These are phyloP conservation scores for Vicia villosa DNA, from an alignment of 306 rosid species.

Conservation along the genomic window DNA sequence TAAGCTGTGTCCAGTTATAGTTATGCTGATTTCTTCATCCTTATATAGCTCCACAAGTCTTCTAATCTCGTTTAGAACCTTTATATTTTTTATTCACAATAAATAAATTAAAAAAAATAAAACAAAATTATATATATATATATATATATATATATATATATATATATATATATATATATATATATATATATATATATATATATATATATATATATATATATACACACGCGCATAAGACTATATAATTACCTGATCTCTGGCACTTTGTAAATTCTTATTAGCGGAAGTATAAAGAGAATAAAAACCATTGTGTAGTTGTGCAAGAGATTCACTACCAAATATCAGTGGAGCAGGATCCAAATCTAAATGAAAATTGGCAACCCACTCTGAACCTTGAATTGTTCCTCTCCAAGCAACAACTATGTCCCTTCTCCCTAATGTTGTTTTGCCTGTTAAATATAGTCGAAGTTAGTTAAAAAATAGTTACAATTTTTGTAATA, in stretches of 20 bases:
- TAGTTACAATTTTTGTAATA: too few relatives aligned
- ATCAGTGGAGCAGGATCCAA: constrained; percentile 47
- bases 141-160: too few relatives aligned
- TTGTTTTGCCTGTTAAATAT: constrained; percentile 41
- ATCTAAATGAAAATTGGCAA: constrained; percentile 50
- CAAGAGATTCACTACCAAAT: constrained; percentile 41
- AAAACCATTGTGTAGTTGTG: constrained; percentile 67
- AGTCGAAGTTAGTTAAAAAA: neutral
- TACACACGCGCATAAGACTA: too few relatives aligned
- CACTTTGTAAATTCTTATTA: constrained; percentile 51
- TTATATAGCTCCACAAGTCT: constrained; percentile 58
- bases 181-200: too few relatives aligned
- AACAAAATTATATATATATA: too few relatives aligned
- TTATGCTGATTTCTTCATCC: constrained; percentile 72
- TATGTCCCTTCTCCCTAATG: constrained; percentile 74
- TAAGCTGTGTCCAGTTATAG: constrained; percentile 65
- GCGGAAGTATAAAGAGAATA: constrained; percentile 66
- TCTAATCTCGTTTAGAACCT: constrained; percentile 59
- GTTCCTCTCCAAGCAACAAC: constrained; percentile 91
- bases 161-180: too few relatives aligned
- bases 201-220: too few relatives aligned
- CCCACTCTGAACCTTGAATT: constrained; percentile 60
- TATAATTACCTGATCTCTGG: constrained; percentile 59
- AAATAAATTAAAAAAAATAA: neutral
- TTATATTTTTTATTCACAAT: neutral